These are phyloP conservation scores for Lignosus rhinocerotis DNA, from an alignment of 1,284 basidiomycete species.

Conservation along the genomic window DNA sequence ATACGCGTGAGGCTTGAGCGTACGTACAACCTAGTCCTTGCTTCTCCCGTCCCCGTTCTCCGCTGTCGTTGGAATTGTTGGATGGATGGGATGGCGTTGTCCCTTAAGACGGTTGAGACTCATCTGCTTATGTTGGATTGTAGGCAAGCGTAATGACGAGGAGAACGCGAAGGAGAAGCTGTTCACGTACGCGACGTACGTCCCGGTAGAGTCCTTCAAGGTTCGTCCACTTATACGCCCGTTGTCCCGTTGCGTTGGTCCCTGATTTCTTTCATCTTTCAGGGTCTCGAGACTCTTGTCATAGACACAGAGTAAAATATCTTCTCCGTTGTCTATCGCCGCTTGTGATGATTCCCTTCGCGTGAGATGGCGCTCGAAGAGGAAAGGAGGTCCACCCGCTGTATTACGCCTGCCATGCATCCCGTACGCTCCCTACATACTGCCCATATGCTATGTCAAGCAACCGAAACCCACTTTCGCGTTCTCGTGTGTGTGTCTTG, in stretches of 20 bases:
- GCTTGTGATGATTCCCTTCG: conserved; percentile 15
- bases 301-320: conserved; percentile 70
- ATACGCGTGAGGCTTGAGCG: conserved; percentile 92
- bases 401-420: conserved; percentile 24
- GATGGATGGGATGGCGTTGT: conserved; percentile 1
- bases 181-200: conserved; percentile 86
- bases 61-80: not conserved
- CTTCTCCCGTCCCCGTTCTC: not conserved
- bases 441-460: conserved; percentile 24
- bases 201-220: conserved; percentile 85
- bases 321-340: conserved; percentile 2
- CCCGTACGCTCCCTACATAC: conserved; percentile 15
- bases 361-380: conserved; percentile 11
- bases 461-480: conserved; percentile 18
- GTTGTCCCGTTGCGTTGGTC: not conserved
- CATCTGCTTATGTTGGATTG: not conserved
- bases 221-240: conserved; percentile 41
- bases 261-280: not conserved
- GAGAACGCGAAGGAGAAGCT: conserved; percentile 98
- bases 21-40: conserved; percentile 46
- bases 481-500: not conserved
- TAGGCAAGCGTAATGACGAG: conserved; percentile 90
- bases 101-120: not conserved
- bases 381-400: conserved; percentile 19
- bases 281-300: conserved; percentile 83